Evolutionary conservation across 306 rosid genomes (phyloP).

Genomic region (Astragalus glycyphyllos): DNA sequence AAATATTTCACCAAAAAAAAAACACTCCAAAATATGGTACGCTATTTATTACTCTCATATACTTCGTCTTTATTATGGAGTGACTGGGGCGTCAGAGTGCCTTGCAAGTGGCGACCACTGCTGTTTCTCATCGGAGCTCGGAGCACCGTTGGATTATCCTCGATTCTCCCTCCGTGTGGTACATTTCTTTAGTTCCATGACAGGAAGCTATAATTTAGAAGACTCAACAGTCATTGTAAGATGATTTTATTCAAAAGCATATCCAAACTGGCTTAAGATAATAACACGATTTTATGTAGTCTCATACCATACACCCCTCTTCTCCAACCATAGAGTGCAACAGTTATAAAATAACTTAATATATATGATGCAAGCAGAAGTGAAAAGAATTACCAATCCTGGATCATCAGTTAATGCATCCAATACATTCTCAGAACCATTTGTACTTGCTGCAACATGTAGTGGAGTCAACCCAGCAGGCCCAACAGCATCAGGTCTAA

Average conservation of each 20-base stretch:
- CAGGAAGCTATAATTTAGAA: not conserved
- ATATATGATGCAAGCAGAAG: conserved; percentile 4
- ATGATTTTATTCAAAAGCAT: too few species aligned
- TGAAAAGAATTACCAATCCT: conserved; percentile 66
- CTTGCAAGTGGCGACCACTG: too few species aligned
- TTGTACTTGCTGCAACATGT: conserved; percentile 79
- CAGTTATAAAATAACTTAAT: not conserved
- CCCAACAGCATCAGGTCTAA: conserved; percentile 74
- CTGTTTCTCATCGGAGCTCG: too few species aligned
- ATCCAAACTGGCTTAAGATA: too few species aligned
- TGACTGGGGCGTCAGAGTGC: too few species aligned
- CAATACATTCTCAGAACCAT: conserved; percentile 68
- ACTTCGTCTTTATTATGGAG: too few species aligned
- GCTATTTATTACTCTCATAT: too few species aligned
- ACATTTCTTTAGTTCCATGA: too few species aligned
- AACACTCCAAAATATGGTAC: too few species aligned
- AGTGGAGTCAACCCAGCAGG: conserved; percentile 89
- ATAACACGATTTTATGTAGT: not conserved
- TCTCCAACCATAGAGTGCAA: not conserved
- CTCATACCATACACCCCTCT: not conserved
- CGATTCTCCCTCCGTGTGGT: too few species aligned
- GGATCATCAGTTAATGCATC: conserved; percentile 93
- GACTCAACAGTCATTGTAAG: not conserved
- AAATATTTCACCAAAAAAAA: too few species aligned
- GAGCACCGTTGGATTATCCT: too few species aligned